phyloP scores from a whole-genome alignment of 2,329 filamentous ascomycete species.

The Alternaria burnsii region DNA sequence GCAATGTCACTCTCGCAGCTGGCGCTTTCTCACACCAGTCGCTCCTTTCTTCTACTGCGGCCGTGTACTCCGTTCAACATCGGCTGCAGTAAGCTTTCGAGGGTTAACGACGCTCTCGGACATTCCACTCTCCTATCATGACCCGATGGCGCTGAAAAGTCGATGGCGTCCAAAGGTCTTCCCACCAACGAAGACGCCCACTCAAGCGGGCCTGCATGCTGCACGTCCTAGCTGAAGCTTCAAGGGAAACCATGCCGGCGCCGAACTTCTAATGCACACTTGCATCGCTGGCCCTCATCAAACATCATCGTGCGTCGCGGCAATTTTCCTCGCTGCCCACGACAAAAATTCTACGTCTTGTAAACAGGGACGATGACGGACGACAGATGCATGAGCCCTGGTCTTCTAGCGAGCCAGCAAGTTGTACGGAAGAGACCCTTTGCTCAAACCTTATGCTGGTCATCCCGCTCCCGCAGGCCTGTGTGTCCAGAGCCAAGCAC shows the following conservation, averaged over 20 bases:
- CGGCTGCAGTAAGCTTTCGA: constrained; percentile 12
- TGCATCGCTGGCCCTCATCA: constrained; percentile 28
- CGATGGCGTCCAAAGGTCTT: constrained; percentile 30
- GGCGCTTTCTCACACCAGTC: background rate
- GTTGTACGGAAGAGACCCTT: constrained; percentile 38
- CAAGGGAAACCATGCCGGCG: constrained; percentile 30
- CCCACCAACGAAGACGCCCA: constrained; percentile 30
- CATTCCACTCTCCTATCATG: constrained; percentile 20
- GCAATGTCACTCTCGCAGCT: constrained; percentile 1
- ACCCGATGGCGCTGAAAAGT: constrained; percentile 35
- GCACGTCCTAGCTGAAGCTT: constrained; percentile 34
- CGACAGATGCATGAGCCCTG: constrained; percentile 21
- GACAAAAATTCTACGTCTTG: constrained; percentile 8
- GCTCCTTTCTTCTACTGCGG: background rate
- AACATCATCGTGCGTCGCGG: constrained; percentile 35
- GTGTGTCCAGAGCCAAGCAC: constrained; percentile 35
- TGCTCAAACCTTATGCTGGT: constrained; percentile 50
- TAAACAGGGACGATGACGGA: constrained; percentile 4
- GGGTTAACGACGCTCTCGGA: constrained; percentile 8
- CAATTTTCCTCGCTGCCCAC: constrained; percentile 20
- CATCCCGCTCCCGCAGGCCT: constrained; percentile 50
- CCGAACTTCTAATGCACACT: constrained; percentile 37
- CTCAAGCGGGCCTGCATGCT: constrained; percentile 40
- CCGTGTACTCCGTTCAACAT: background rate
- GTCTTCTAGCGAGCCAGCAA: constrained; percentile 30